A percentile compares a stretch with the other conserved stretches of the same genome.
phyloP scores from a whole-genome alignment of 2,329 filamentous ascomycete species.

The Myrmaecium sp. region DNA sequence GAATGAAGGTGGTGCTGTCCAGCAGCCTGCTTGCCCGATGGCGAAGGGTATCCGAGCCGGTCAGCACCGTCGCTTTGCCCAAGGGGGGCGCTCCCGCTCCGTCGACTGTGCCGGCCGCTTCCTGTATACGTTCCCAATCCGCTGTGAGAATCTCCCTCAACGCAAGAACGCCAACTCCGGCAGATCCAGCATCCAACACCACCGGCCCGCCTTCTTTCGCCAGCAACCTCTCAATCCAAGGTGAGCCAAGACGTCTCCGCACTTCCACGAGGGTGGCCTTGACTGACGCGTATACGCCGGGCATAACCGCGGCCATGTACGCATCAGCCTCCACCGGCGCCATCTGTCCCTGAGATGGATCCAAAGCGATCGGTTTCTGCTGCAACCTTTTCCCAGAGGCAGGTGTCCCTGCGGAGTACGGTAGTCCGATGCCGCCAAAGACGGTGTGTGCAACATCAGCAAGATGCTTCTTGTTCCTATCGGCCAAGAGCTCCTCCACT shows the following conservation, averaged over 20 bases:
- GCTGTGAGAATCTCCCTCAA: conserved; percentile 65
- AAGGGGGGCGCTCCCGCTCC: conserved; percentile 26
- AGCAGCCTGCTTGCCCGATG: conserved; percentile 60
- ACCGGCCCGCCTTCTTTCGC: conserved; percentile 42
- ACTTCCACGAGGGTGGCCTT: conserved; percentile 56
- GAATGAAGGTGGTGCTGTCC: conserved; percentile 80
- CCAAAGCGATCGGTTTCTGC: conserved; percentile 48
- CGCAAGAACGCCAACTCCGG: conserved; percentile 55
- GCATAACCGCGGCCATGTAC: conserved; percentile 52
- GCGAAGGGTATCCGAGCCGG: conserved; percentile 58
- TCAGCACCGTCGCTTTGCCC: conserved; percentile 66
- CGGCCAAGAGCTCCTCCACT: conserved; percentile 49
- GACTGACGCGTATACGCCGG: conserved; percentile 51
- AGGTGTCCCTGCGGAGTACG: conserved; percentile 59
- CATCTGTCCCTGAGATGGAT: conserved; percentile 50
- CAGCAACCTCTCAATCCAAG: conserved; percentile 52
- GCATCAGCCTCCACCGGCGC: conserved; percentile 58
- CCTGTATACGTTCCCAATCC: conserved; percentile 58
- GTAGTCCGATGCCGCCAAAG: conserved; percentile 63
- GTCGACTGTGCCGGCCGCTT: conserved; percentile 11
- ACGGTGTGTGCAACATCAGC: conserved; percentile 50
- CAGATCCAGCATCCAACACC: conserved; percentile 58
- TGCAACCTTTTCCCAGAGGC: conserved; percentile 33
- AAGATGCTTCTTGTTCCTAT: conserved; percentile 53
- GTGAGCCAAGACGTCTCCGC: conserved; percentile 51